These are phyloP conservation scores for Sporothrix schenckii DNA, from an alignment of 2,329 filamentous ascomycete species.

Conservation along the genomic window DNA sequence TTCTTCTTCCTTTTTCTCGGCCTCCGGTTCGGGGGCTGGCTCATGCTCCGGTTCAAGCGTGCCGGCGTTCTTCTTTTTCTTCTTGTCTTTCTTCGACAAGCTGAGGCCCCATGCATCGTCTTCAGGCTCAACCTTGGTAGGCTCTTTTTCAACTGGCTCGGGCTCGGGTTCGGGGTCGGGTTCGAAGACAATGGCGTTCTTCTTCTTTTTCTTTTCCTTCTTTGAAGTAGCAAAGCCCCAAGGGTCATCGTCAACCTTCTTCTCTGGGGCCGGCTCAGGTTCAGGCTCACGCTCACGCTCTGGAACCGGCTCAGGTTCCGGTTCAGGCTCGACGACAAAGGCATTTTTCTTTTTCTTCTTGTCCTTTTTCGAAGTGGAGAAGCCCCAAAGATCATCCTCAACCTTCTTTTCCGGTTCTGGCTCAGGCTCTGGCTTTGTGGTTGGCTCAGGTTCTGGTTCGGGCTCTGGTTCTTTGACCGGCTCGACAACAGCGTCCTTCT, in stretches of 20 bases:
- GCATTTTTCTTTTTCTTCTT: constrained; percentile 38
- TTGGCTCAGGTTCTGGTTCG: constrained; percentile 31
- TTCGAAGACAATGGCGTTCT: constrained; percentile 6
- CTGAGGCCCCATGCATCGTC: constrained; percentile 31
- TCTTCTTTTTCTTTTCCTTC: constrained; percentile 38
- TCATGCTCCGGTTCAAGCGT: neutral
- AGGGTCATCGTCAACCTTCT: constrained; percentile 33
- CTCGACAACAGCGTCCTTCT: constrained; percentile 32
- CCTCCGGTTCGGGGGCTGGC: neutral
- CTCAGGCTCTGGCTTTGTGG: constrained; percentile 31
- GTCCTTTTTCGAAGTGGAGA: constrained; percentile 34
- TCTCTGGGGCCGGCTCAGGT: constrained; percentile 25
- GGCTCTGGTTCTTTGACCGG: constrained; percentile 31
- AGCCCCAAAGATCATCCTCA: constrained; percentile 31
- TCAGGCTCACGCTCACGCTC: constrained; percentile 31
- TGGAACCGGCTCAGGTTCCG: constrained; percentile 36
- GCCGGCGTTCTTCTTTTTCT: constrained; percentile 37
- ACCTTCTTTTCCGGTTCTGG: constrained; percentile 33
- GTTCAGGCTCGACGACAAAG: constrained; percentile 31
- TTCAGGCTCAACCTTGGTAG: constrained; percentile 20
- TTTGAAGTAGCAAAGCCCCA: constrained; percentile 39
- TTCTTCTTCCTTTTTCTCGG: constrained; percentile 17
- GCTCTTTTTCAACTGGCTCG: constrained; percentile 33
- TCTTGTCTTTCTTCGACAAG: constrained; percentile 38
- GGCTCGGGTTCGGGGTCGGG: constrained; percentile 27